A percentile compares a stretch with the other conserved stretches of the same genome.
These are phyloP conservation scores for Penicillium arizonense DNA, from an alignment of 495 filamentous ascomycete genomes.

Conservation along the genomic window DNA sequence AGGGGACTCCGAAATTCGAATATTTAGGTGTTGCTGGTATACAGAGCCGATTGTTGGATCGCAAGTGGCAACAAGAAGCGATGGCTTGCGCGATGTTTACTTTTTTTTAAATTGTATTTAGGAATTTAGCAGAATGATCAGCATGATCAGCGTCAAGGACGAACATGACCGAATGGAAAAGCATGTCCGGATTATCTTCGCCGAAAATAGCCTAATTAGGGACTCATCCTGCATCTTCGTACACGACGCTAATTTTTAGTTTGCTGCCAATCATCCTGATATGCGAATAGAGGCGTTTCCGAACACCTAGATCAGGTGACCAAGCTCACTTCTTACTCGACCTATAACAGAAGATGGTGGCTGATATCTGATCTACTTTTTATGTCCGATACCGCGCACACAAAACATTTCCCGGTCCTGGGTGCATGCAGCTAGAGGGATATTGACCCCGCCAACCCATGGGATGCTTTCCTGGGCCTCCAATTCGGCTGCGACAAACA, in stretches of 20 bases:
- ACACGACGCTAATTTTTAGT: constrained; percentile 1
- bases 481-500: constrained; percentile 12
- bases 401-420: not conserved
- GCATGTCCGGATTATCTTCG: not conserved
- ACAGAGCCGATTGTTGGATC: not conserved
- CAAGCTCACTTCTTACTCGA: not conserved
- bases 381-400: constrained; percentile 11
- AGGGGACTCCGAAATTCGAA: not conserved
- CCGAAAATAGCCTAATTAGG: constrained; percentile 12
- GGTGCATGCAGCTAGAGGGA: constrained; percentile 6
- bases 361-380: not conserved
- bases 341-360: not conserved
- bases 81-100: constrained; percentile 15
- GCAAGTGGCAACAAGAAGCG: not conserved
- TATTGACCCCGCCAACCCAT: constrained; percentile 17
- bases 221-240: constrained; percentile 5
- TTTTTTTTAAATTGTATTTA: constrained; percentile 8
- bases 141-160: constrained; percentile 22
- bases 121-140: constrained; percentile 14
- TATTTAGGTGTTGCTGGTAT: not conserved
- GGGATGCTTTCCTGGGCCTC: constrained; percentile 22
- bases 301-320: constrained; percentile 2
- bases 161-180: constrained; percentile 13
- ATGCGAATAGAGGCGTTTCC: not conserved
- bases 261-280: constrained; percentile 3